Percentiles rank a stretch among this genome's conserved stretches.
phyloP scores from a whole-genome alignment of 2,329 filamentous ascomycete species.

The Alternaria solani region DNA sequence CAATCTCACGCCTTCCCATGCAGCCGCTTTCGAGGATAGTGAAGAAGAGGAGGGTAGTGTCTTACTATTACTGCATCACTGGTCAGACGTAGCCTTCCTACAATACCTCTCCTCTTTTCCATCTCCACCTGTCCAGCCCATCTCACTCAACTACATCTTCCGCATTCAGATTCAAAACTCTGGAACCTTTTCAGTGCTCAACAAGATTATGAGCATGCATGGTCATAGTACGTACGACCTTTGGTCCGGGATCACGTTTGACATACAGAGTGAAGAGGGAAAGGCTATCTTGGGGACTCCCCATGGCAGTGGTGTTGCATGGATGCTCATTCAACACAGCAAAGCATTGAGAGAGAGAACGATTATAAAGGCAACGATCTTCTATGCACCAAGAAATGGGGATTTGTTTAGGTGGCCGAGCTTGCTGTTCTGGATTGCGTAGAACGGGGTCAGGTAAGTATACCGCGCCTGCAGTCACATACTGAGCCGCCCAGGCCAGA shows the following conservation, averaged over 20 bases:
- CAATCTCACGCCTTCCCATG: neutral
- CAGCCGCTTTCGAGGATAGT: neutral
- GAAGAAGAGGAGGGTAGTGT: neutral
- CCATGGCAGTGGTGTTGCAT: conserved; percentile 10
- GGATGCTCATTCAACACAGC: conserved; percentile 15
- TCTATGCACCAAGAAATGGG: conserved; percentile 2
- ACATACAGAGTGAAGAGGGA: conserved; percentile 16
- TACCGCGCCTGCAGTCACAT: neutral
- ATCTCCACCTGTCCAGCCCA: neutral
- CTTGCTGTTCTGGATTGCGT: conserved; percentile 12
- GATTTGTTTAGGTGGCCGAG: conserved; percentile 6
- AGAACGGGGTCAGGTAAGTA: neutral
- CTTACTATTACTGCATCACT: conserved; percentile 11
- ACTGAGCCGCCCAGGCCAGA: neutral
- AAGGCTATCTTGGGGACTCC: conserved; percentile 21
- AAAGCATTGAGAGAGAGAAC: neutral
- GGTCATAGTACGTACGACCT: neutral
- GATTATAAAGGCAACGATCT: conserved; percentile 12
- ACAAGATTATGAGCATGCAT: neutral
- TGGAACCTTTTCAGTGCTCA: neutral
- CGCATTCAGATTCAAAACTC: conserved; percentile 10
- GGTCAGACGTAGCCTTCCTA: conserved; percentile 25
- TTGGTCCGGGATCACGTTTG: conserved; percentile 10
- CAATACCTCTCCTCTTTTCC: conserved; percentile 5
- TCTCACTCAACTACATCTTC: conserved; percentile 9